These are phyloP conservation scores for Saccharum officinarum DNA, from an alignment of 176 grass and related monocot genomes.

Conservation along the genomic window DNA sequence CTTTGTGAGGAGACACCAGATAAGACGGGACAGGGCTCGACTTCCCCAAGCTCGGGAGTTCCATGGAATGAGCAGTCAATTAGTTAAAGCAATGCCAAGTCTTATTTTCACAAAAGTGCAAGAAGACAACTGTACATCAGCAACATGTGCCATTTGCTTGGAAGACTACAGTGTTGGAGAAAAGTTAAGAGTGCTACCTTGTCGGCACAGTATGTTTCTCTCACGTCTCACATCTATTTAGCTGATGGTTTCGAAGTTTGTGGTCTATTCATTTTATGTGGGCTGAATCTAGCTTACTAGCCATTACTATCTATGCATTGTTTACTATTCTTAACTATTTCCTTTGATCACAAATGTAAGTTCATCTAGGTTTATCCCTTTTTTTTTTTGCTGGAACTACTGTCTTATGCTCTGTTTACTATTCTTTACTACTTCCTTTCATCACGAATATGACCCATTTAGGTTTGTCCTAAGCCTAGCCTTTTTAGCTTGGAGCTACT, in stretches of 20 bases:
- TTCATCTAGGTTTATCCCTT: not conserved
- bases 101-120: slow-evolving; percentile 74
- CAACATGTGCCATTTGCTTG: slow-evolving; percentile 90
- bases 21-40: slow-evolving; percentile 50
- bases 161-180: slow-evolving; percentile 88
- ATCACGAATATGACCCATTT: not conserved
- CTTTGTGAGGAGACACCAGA: slow-evolving; percentile 71
- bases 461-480: not conserved
- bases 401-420: not conserved
- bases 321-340: not conserved
- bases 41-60: slow-evolving; percentile 51
- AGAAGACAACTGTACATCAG: slow-evolving; percentile 85
- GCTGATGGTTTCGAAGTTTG: slow-evolving; percentile 10
- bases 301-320: not conserved
- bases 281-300: slow-evolving; percentile 11
- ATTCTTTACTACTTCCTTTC: not conserved
- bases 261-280: not conserved
- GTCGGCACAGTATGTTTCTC: slow-evolving; percentile 77
- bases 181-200: slow-evolving; percentile 82
- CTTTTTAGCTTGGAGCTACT: not conserved
- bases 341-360: not conserved
- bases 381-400: not conserved
- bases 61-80: slow-evolving; percentile 81
- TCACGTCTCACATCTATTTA: slow-evolving; percentile 1
- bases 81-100: slow-evolving; percentile 93